Evolutionary conservation across 176 grass and related monocot genomes (phyloP).

Genomic region (Leersia perrieri): DNA sequence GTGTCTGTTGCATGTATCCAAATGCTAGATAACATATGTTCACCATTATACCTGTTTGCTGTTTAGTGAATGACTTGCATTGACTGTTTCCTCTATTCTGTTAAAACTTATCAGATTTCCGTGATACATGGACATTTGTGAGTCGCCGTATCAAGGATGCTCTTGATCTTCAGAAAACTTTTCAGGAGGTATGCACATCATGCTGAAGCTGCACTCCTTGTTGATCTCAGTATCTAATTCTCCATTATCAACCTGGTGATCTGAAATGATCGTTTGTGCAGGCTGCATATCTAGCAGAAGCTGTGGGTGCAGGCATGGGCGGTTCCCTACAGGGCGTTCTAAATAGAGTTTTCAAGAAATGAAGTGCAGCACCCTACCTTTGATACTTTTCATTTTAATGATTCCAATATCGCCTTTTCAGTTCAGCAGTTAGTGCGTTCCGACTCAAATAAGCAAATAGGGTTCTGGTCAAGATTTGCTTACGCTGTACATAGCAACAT

Average conservation of each 20-base stretch:
- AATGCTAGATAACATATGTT: neutral
- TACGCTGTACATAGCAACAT: neutral
- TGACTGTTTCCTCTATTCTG: neutral
- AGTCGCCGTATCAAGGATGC: constrained; percentile 66
- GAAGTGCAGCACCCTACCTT: constrained; percentile 17
- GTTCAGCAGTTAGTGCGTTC: neutral
- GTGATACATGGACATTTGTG: constrained; percentile 85
- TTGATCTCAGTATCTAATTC: neutral
- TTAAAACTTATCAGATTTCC: constrained; percentile 60
- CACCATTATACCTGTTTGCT: neutral
- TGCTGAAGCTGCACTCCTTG: neutral
- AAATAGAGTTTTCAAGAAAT: constrained; percentile 61
- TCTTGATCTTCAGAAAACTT: constrained; percentile 79
- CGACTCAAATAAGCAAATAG: constrained; percentile 2
- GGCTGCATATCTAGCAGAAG: constrained; percentile 76
- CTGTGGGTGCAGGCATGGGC: constrained; percentile 72
- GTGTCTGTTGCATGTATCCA: neutral
- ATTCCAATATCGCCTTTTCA: neutral
- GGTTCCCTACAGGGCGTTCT: constrained; percentile 68
- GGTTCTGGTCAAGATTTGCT: neutral
- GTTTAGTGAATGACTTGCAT: neutral
- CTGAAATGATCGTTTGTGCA: constrained; percentile 27
- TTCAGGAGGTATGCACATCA: constrained; percentile 69
- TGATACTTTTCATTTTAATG: neutral
- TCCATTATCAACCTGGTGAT: neutral